Evolutionary conservation across 1,139 yeast genomes (phyloP).

Genomic region (Saccharomyces hybrid): DNA sequence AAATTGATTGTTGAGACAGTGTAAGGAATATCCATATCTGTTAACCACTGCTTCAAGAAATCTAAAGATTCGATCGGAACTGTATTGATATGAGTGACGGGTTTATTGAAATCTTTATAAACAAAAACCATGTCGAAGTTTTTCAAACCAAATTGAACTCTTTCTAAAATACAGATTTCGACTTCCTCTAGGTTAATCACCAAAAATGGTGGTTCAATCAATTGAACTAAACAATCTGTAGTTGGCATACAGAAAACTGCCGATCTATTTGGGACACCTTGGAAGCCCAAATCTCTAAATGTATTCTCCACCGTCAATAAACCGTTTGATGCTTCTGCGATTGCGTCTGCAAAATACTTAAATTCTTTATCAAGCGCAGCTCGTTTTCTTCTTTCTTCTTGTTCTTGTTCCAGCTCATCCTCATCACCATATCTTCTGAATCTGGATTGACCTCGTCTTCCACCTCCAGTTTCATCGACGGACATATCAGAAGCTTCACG

Average conservation of each 20-base stretch:
- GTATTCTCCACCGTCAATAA: conserved; percentile 85
- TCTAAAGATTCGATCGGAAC: conserved; percentile 90
- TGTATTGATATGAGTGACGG: conserved; percentile 89
- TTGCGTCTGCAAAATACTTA: conserved; percentile 78
- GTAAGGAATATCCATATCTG: conserved; percentile 90
- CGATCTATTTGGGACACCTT: conserved; percentile 94
- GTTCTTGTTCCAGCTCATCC: conserved; percentile 97
- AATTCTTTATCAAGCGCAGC: conserved; percentile 88
- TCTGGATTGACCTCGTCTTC: conserved; percentile 48
- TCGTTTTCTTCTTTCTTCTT: conserved; percentile 92
- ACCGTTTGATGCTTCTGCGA: conserved; percentile 80
- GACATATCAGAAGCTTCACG: conserved; percentile 96
- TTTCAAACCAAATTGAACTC: conserved; percentile 94
- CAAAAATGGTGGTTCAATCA: conserved; percentile 90
- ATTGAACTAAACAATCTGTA: conserved; percentile 88
- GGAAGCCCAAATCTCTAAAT: conserved; percentile 91
- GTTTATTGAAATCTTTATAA: conserved; percentile 77
- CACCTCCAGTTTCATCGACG: conserved; percentile 94
- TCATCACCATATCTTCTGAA: conserved; percentile 94
- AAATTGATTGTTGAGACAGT: conserved; percentile 93
- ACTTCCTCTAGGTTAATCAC: conserved; percentile 87
- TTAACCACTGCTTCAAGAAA: conserved; percentile 90
- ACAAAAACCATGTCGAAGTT: conserved; percentile 94
- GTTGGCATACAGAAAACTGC: conserved; percentile 96
- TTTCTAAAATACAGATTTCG: conserved; percentile 90